Conservation (phyloP, 129 eudicot species). For the Rutidosis leptorrhynchoides region DNA sequence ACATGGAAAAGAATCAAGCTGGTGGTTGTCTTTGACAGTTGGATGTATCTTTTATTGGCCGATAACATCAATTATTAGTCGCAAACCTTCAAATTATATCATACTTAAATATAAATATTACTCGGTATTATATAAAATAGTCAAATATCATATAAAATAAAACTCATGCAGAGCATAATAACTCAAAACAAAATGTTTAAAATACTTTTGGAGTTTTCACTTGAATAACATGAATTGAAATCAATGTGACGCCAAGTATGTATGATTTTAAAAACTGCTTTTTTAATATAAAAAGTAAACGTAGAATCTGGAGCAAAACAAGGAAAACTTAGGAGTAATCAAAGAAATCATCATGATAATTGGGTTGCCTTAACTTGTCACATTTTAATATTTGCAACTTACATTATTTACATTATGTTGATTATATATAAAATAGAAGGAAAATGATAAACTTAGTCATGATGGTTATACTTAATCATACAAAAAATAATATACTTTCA, state of each 20-base stretch:
- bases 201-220: background rate
- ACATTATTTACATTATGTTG: background rate
- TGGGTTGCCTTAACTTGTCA: background rate
- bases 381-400: background rate
- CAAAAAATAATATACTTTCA: too few relatives aligned
- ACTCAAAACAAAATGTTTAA: background rate
- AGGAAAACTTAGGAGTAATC: constrained; percentile 12
- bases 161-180: too few relatives aligned
- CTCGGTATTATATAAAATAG: too few relatives aligned
- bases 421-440: background rate
- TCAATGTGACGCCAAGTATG: background rate
- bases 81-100: background rate
- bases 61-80: constrained; percentile 13
- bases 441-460: too few relatives aligned
- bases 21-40: constrained; percentile 46
- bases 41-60: constrained; percentile 27
- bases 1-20: constrained; percentile 60
- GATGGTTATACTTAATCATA: too few relatives aligned
- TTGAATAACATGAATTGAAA: constrained; percentile 10
- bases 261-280: background rate
- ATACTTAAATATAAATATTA: too few relatives aligned
- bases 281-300: background rate
- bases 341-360: background rate
- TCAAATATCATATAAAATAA: too few relatives aligned
- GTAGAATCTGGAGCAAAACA: constrained; percentile 1